phyloP scores from a whole-genome alignment of 768 basidiomycete species.

The Hypholoma fasciculare region DNA sequence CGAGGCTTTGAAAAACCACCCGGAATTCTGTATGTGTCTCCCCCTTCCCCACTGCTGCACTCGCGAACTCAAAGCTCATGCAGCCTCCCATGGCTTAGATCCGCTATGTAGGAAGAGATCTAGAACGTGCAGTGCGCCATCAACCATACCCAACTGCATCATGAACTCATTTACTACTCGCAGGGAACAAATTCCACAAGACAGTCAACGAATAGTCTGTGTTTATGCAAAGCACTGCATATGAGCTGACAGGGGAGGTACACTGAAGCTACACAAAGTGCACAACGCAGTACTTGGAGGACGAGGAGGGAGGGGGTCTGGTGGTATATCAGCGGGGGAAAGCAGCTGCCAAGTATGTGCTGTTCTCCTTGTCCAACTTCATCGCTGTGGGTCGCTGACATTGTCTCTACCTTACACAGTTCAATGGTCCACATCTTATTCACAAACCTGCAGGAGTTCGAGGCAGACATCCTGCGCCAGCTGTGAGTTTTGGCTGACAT shows the following conservation, averaged over 20 bases:
- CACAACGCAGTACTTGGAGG: conserved; percentile 55
- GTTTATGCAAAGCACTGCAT: neutral
- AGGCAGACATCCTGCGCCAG: conserved; percentile 53
- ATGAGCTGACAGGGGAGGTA: conserved; percentile 21
- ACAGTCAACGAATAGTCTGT: conserved; percentile 27
- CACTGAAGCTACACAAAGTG: conserved; percentile 55
- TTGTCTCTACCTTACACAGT: conserved; percentile 40
- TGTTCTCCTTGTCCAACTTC: neutral
- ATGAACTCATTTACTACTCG: neutral
- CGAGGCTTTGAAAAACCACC: conserved; percentile 38
- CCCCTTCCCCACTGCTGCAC: neutral
- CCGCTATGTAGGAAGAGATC: conserved; percentile 54
- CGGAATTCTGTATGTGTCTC: conserved; percentile 40
- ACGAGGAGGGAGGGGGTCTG: conserved; percentile 61
- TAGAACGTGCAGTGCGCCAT: conserved; percentile 47
- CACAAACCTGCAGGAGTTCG: conserved; percentile 64
- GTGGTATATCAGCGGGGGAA: conserved; percentile 60
- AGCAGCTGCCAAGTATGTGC: conserved; percentile 53
- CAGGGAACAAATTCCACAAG: conserved; percentile 66
- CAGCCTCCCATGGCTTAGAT: conserved; percentile 33
- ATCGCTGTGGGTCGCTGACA: neutral
- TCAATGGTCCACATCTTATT: conserved; percentile 73
- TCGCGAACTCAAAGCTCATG: conserved; percentile 20
- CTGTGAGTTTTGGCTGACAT: conserved; percentile 53
- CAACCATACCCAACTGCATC: neutral